Percentiles rank a stretch among this genome's conserved stretches.
phyloP scores from a whole-genome alignment of 352 stramenopile genomes.

The Phytophthora pseudosyringae region DNA sequence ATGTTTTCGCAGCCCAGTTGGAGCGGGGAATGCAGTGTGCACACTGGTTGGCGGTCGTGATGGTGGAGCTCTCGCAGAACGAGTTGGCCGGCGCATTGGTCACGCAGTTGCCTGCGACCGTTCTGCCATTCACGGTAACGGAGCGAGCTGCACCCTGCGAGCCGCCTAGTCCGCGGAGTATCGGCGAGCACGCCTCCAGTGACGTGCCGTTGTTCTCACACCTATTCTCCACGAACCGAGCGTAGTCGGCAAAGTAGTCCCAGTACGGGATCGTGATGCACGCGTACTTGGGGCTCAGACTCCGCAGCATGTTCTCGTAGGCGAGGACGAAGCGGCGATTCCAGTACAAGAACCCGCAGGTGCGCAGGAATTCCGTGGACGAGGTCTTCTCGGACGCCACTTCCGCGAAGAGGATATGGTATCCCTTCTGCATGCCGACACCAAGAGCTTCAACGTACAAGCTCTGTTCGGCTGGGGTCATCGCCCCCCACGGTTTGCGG shows the following conservation, averaged over 20 bases:
- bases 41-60: constrained; percentile 35
- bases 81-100: constrained; percentile 24
- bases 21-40: constrained; percentile 43
- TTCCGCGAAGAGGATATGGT: constrained; percentile 65
- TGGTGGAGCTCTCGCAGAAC: constrained; percentile 51
- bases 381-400: constrained; percentile 53
- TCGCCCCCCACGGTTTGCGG: constrained; percentile 38
- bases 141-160: constrained; percentile 24
- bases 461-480: constrained; percentile 37
- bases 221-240: constrained; percentile 40
- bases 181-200: constrained; percentile 46
- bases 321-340: constrained; percentile 72
- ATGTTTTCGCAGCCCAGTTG: constrained; percentile 41
- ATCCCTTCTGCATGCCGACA: constrained; percentile 54
- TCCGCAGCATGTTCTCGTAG: constrained; percentile 83
- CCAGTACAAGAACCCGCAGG: constrained; percentile 71
- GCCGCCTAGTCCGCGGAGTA: constrained; percentile 46
- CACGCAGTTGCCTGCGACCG: constrained; percentile 38
- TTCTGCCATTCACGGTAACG: constrained; percentile 39
- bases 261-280: constrained; percentile 83
- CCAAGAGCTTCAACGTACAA: constrained; percentile 45
- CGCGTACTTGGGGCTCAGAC: constrained; percentile 57
- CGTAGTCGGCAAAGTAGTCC: constrained; percentile 79
- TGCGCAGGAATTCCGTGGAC: constrained; percentile 49
- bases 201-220: constrained; percentile 32